Base-by-base conservation (phyloP, 2,329 filamentous ascomycete species). In the Podosphaera leucotricha region DNA sequence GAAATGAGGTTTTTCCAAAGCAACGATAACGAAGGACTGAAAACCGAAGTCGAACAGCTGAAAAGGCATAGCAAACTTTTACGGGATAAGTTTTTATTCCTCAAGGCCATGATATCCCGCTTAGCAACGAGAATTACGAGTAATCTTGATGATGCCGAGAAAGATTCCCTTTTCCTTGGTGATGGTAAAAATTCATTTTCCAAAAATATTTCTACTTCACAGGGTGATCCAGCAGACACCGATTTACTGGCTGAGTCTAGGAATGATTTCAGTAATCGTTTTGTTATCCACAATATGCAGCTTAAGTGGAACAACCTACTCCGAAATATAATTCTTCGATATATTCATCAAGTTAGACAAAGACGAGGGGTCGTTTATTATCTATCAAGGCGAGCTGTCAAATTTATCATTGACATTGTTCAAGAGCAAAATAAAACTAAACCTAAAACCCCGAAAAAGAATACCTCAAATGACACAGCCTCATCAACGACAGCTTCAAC, bases 271-370 rank as follows among this genome's bases (percentile, higher is more conserved):
- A 90, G 92, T 59, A 98, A 98, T 57, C 80, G 90, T 1, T 98
- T 98, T 64, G 87, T 95, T 53, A 80, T 98, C 43, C 90, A 98
- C 65, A 98, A 98, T 54, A 73, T 92, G 58, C 90, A 98, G 56
- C 66, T 98, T 46, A 98, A 98, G 61, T 98, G 90, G 90, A 95
- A 93, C 64, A 98, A 98, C 54, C 74, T 86, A 10, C 64, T 98
- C 33, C 76, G 90, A 47, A 95, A 98, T 57, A 94, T 94, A 54
- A 90, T 98, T 42, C 71, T 98, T 36, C 82, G 90, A 20, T 98
- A 98, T 59, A 92, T 90, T 49, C 90, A 98, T 57, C 90, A 98
- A 64, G 90, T 92, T 55, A 85, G 86, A 58, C 92, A 98, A 61
- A 74, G 90, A 43, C 77, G 90, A 52, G 92, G 90, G 43, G 95